Evolutionary conservation across 2,329 filamentous ascomycete genomes (phyloP).

Genomic region (Dendrostoma leiphaemia): DNA sequence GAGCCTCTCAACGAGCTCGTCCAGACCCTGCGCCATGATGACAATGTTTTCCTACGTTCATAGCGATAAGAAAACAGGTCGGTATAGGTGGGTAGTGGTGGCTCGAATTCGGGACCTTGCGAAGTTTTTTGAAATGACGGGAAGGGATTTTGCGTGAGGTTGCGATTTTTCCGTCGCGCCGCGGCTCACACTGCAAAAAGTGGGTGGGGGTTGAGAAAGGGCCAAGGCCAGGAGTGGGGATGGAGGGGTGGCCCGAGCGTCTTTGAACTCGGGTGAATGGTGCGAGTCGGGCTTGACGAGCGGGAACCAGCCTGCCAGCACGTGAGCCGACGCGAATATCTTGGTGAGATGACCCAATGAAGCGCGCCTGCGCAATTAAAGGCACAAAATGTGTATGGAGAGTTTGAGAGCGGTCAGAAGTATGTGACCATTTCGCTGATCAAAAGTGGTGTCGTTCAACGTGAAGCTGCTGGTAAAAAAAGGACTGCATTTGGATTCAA

Average conservation of each 20-base stretch:
- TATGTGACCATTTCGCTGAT: too few relatives aligned
- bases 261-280: neutral
- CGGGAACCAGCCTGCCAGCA: too few relatives aligned
- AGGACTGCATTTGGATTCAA: too few relatives aligned
- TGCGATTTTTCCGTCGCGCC: neutral
- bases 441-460: too few relatives aligned
- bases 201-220: neutral
- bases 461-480: too few relatives aligned
- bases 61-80: slow-evolving; percentile 23
- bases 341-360: too few relatives aligned
- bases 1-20: slow-evolving; percentile 43
- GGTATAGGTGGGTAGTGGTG: slow-evolving; percentile 20
- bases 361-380: too few relatives aligned
- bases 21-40: slow-evolving; percentile 39
- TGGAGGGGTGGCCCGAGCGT: neutral
- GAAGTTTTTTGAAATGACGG: slow-evolving; percentile 14
- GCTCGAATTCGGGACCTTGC: slow-evolving; percentile 19
- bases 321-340: too few relatives aligned
- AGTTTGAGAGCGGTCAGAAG: too few relatives aligned
- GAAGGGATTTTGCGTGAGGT: neutral
- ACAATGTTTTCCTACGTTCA: slow-evolving; percentile 17
- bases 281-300: too few relatives aligned
- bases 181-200: neutral
- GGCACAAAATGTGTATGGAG: too few relatives aligned
- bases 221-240: neutral